These are phyloP conservation scores for Byssochlamys sp. DNA, from an alignment of 2,329 filamentous ascomycete species.

Conservation along the genomic window DNA sequence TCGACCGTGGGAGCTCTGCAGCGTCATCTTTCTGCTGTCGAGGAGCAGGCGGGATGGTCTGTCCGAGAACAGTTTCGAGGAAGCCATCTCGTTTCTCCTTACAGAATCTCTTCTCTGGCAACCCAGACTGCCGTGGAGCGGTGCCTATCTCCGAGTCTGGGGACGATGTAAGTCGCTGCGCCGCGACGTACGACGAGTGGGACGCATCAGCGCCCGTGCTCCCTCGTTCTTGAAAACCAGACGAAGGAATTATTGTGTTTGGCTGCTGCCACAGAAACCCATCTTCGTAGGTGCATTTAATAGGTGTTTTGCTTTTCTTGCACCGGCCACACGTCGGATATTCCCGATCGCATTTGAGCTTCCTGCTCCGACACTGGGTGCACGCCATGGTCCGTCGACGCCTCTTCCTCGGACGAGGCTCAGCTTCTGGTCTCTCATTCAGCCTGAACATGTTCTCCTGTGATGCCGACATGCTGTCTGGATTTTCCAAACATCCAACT, in stretches of 20 bases:
- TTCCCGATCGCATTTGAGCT: constrained; percentile 35
- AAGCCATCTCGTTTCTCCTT: constrained; percentile 22
- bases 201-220: constrained; percentile 4
- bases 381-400: constrained; percentile 33
- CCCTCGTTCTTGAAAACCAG: constrained; percentile 13
- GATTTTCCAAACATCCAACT: not conserved
- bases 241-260: constrained; percentile 22
- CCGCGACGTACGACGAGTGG: constrained; percentile 1
- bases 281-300: constrained; percentile 32
- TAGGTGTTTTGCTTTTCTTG: constrained; percentile 26
- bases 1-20: not conserved
- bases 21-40: not conserved
- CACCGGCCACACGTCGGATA: constrained; percentile 33
- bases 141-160: constrained; percentile 20
- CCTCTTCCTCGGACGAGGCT: constrained; percentile 26
- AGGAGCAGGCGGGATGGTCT: constrained; percentile 3
- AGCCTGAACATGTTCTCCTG: constrained; percentile 1
- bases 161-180: constrained; percentile 1
- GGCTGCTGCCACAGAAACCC: constrained; percentile 32
- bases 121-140: constrained; percentile 14
- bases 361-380: constrained; percentile 32
- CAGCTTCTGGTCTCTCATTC: constrained; percentile 2
- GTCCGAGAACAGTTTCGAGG: constrained; percentile 22
- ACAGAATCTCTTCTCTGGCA: not conserved
- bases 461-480: constrained; percentile 4